Base-by-base conservation (phyloP, 306 rosid genomes). In the Vigna nakashimae region DNA sequence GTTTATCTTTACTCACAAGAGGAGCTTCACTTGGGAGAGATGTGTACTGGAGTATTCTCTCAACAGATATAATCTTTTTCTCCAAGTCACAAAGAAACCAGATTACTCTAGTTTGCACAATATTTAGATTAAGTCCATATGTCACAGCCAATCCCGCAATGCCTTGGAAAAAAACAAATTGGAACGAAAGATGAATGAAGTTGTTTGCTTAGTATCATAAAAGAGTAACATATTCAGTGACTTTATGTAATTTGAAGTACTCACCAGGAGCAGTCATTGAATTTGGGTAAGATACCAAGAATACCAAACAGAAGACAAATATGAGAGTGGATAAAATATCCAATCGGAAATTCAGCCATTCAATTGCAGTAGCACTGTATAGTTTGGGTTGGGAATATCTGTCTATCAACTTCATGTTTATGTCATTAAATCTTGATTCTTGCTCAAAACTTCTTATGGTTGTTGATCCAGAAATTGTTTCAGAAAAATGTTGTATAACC, bases 131-230 rank as follows among this genome's bases (percentile, higher is more conserved):
- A 57, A 90, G 91, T 64, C 96, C 98, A 66, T 90, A 93, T 11
- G 97, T 91, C 82, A 91, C 97, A 46, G 93, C 91, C 83, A 93
- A 86, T 64, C 96, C 98, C 20, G 98, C 91, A 71, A 93, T 84
- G 56, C 95, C 96, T 91, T 66, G 10, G 88, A 6, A 16, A 58
- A 30, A 70, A 32, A 2, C 12, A 71, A 59, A 18, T 18, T 36
- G 49, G 65, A 34, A 53, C 22, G 30, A 22, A 60, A 38, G 71
- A 51, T 4, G 22, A 43, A 40, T 46, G 43, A 60, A 22, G 16
- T 67, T 73, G 14, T 74, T 15, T 56, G 43, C 30, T 56, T 36
- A 32, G 50, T 74, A 36, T 64, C 68, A 56, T 22, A 65, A 65
- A 34, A 16, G 60, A 69, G 22, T 20, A 24, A 26, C 64, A 56